Evolutionary conservation across 2,329 filamentous ascomycete genomes (phyloP).

Genomic region (Delphinella strobiligena): DNA sequence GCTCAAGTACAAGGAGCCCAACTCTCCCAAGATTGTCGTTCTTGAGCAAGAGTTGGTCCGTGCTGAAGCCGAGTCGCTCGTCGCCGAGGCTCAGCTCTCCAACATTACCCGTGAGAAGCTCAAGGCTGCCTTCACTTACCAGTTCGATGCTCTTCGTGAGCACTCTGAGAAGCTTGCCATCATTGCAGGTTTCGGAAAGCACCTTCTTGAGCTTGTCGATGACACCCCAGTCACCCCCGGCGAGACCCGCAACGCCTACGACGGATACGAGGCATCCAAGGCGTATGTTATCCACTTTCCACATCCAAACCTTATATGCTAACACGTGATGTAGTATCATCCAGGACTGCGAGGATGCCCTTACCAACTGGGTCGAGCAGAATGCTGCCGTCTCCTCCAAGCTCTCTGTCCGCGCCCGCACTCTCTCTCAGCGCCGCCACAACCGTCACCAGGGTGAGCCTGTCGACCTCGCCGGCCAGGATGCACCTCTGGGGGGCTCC

Average conservation of each 20-base stretch:
- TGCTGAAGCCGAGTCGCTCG: conserved; percentile 95
- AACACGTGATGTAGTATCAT: conserved; percentile 54
- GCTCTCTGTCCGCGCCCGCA: conserved; percentile 77
- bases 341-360: conserved; percentile 93
- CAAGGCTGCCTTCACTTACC: conserved; percentile 95
- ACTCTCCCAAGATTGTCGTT: conserved; percentile 93
- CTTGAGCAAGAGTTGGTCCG: conserved; percentile 97
- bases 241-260: conserved; percentile 89
- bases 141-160: conserved; percentile 94
- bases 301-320: conserved; percentile 8
- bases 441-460: conserved; percentile 51
- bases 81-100: conserved; percentile 93
- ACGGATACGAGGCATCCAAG: conserved; percentile 96
- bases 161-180: conserved; percentile 98
- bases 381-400: conserved; percentile 81
- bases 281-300: conserved; percentile 35
- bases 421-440: conserved; percentile 72
- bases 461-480: conserved; percentile 72
- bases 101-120: conserved; percentile 99
- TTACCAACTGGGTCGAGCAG: conserved; percentile 92
- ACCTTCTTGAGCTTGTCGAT: conserved; percentile 91
- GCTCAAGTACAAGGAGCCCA: conserved; percentile 98
- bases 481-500: conserved; percentile 55
- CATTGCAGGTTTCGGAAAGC: conserved; percentile 95
- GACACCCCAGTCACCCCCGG: conserved; percentile 95